A percentile compares a stretch with the other conserved stretches of the same genome.
phyloP scores from a whole-genome alignment of 2,329 filamentous ascomycete genomes.

The Zymoseptoria tritici region DNA sequence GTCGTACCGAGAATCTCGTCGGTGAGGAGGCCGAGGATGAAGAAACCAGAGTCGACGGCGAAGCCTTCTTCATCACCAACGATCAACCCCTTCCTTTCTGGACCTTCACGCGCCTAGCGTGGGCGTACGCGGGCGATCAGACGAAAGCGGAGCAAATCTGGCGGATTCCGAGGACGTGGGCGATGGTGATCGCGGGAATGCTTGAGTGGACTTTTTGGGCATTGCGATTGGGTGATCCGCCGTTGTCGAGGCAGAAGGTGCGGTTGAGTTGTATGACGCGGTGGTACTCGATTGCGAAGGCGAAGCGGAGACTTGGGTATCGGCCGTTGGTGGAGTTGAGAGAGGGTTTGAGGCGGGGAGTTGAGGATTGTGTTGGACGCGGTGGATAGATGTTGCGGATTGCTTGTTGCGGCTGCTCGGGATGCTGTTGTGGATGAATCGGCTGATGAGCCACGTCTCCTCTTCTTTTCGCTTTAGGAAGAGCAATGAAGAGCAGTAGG shows the following conservation, averaged over 20 bases:
- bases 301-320: constrained; percentile 63
- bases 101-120: constrained; percentile 42
- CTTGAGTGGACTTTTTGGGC: constrained; percentile 41
- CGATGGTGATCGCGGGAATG: constrained; percentile 35
- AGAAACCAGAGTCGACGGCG: constrained; percentile 41
- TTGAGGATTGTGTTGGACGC: constrained; percentile 33
- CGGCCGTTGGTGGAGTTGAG: constrained; percentile 57
- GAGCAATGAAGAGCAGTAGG: too few species aligned
- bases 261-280: constrained; percentile 66
- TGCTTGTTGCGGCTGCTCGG: too few species aligned
- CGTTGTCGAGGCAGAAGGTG: constrained; percentile 43
- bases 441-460: too few species aligned
- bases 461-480: too few species aligned
- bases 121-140: constrained; percentile 38
- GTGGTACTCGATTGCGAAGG: constrained; percentile 72
- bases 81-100: constrained; percentile 45
- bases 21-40: constrained; percentile 36
- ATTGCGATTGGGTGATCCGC: constrained; percentile 37
- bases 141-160: constrained; percentile 35
- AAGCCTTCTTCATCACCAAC: constrained; percentile 39
- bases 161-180: constrained; percentile 36
- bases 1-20: constrained; percentile 27
- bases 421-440: too few species aligned
- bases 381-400: constrained; percentile 26
- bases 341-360: constrained; percentile 50